Evolutionary conservation across 805 yeast genomes (phyloP), one percentile per base, ranked within the genome.

Genomic region (Candida suzukii): DNA sequence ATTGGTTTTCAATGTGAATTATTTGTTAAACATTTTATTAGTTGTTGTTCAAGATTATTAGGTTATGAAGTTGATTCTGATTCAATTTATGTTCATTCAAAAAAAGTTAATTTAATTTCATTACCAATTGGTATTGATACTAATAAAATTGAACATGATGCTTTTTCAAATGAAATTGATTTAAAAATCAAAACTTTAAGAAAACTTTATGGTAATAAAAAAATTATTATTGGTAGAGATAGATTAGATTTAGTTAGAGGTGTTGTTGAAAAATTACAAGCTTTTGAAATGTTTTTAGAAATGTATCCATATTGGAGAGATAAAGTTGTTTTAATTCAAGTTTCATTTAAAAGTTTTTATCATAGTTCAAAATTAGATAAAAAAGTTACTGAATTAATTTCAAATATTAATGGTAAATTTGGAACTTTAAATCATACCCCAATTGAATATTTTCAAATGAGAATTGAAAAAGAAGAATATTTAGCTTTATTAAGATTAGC

Each of bases 61-160:
- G 98, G 96, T 14, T 80, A 84, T 49, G 95, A 88, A 42, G 78
- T 79, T 13, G 68, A 77, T 3, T 68, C 74, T 11, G 66, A 68
- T 39, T 60, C 71, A 11, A 77, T 90, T 17, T 68, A 72, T 39
- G 84, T 84, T 16, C 87, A 86, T 62, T 96, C 97, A 19, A 74
- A 82, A 29, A 74, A 76, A 17, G 83, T 88, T 2, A 71, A 80
- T 3, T 81, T 91, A 16, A 83, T 77, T 41, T 74, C 91, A 1
- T 66, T 82, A 45, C 96, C 98, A 2, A 83, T 88, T 46, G 99
- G 99, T 37, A 87, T 93, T 39, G 95, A 93, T 55, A 80, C 85
- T 17, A 65, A 70, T 25, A 70, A 73, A 41, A 78, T 88, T 22
- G 81, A 84, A 47, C 66, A 67, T 34, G 91, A 84, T 48, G 78